Evolutionary conservation across 768 basidiomycete genomes (phyloP), one percentile per base, ranked within the genome.

Genomic region (Suillus hirtellus): DNA sequence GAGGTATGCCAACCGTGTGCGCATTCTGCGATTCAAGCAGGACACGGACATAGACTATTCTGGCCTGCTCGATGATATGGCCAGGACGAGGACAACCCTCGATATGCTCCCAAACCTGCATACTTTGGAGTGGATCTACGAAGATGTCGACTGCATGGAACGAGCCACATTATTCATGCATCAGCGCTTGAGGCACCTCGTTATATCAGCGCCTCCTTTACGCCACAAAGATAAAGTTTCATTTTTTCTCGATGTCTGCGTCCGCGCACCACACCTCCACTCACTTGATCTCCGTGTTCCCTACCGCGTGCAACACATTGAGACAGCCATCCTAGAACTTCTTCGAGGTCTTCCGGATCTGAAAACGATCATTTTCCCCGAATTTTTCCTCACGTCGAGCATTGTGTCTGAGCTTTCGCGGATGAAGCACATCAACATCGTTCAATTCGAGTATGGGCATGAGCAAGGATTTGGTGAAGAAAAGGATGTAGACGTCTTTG

Each of bases 111-210:
- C 88, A 8, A 82, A 82, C 66, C 73, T 87, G 63, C 79, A 81
- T 46, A 77, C 78, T 3, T 75, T 90, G 6, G 72, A 79, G 19
- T 89, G 86, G 86, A 69, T 69, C 31, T 72, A 72, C 8, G n/a
- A 53, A 5, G 59, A 19, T n/a, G 24, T 63, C 14, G 69, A 70
- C 0, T 66, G 72, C n/a, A 67, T 77, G 68, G 74, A 77, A 27
- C 72, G 73, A 19, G 76, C 78, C 52, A 79, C 84, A 31, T 68
- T 88, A 60, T 89, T 89, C 73, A 86, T 89, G 80, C 84, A 86
- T 68, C 72, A 75, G 40, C 79, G 78, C 54, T 74, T 89, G 63
- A 84, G 77, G 64, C 64, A 74, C 46, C 75, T 81, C 59, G 55
- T 67, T 42, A 76, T 63, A 73, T 79, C 64, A 58, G 73, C 70